A percentile compares a stretch with the other conserved stretches of the same genome.
These are phyloP conservation scores for Pezicula neosporulosa DNA, from an alignment of 2,329 filamentous ascomycete species.

Conservation along the genomic window DNA sequence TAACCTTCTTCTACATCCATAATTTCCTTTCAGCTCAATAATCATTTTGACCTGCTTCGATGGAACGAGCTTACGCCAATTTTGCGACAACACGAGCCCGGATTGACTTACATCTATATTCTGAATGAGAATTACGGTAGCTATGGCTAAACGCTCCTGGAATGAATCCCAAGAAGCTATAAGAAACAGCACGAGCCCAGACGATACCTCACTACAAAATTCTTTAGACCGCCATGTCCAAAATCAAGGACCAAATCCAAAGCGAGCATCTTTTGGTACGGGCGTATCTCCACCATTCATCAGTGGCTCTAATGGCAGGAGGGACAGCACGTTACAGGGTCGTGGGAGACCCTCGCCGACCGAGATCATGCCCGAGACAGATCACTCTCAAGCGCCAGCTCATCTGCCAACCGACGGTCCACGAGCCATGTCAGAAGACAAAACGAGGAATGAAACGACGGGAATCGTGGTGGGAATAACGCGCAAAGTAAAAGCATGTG, in stretches of 20 bases:
- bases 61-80: too few relatives aligned
- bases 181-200: neutral
- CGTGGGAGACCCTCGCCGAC: neutral
- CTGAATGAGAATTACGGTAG: neutral
- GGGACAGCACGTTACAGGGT: neutral
- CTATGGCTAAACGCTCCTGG: neutral
- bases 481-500: conserved; percentile 44
- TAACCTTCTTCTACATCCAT: too few relatives aligned
- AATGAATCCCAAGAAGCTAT: neutral
- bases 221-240: neutral
- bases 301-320: neutral
- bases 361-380: neutral
- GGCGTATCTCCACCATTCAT: neutral
- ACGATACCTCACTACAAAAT: neutral
- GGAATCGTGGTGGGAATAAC: conserved; percentile 26
- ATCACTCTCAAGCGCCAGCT: neutral
- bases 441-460: neutral
- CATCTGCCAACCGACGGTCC: neutral
- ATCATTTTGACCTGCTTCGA: too few relatives aligned
- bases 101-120: too few relatives aligned
- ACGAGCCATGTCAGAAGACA: neutral
- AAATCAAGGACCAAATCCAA: neutral
- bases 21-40: too few relatives aligned
- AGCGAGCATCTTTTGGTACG: neutral
- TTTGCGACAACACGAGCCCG: too few relatives aligned